Conservation (phyloP, 257 asterid genomes). For the Plantago major region DNA sequence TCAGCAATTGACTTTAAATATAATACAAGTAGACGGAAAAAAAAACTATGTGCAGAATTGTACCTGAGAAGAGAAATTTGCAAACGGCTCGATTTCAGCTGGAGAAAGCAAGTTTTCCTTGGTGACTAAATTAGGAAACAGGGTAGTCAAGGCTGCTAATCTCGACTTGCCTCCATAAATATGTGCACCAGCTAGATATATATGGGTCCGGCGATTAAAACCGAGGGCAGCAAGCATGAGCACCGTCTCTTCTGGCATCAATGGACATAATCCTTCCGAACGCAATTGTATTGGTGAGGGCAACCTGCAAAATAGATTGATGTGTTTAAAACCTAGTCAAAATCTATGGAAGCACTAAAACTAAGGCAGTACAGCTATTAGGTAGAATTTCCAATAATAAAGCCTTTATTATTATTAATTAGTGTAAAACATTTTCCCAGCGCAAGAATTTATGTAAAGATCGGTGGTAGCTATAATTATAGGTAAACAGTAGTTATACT, state of each 20-base stretch:
- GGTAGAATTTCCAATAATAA: no score
- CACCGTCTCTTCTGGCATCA: slow-evolving; percentile 98
- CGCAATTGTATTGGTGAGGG: slow-evolving; percentile 62
- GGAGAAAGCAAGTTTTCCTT: slow-evolving; percentile 87
- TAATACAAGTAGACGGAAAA: slow-evolving; percentile 4
- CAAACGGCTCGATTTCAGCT: slow-evolving; percentile 69
- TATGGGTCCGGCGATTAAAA: slow-evolving; percentile 74
- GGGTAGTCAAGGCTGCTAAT: slow-evolving; percentile 76
- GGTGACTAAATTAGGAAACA: slow-evolving; percentile 86
- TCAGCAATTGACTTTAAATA: not conserved
- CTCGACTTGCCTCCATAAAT: slow-evolving; percentile 88
- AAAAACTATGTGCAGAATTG: slow-evolving; percentile 2
- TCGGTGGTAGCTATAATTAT: no score
- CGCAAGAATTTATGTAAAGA: no score
- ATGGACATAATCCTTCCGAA: slow-evolving; percentile 90
- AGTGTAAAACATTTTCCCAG: no score
- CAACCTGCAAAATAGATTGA: slow-evolving; percentile 47
- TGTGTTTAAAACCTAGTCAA: slow-evolving; percentile 8
- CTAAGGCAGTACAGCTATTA: not conserved
- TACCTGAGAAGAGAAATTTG: slow-evolving; percentile 93
- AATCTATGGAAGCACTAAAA: not conserved
- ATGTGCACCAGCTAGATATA: slow-evolving; percentile 92
- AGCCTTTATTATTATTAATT: no score
- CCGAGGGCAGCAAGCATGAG: slow-evolving; percentile 98
- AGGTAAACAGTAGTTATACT: no score